phyloP scores from a whole-genome alignment of 1,284 basidiomycete genomes.

The Takashimella koratensis region DNA sequence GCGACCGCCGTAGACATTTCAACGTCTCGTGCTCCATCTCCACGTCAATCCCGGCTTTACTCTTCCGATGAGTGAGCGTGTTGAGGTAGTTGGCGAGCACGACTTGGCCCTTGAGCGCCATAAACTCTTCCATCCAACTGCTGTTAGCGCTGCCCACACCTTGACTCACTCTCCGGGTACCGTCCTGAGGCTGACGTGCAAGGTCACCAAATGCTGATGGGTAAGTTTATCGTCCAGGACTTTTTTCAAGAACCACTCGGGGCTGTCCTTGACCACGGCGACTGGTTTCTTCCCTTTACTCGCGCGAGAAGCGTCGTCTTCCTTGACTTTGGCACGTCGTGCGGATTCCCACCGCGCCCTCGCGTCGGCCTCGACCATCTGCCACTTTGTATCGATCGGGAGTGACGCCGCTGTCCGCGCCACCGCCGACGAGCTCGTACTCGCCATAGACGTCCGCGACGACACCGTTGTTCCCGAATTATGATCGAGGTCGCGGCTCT shows the following conservation, averaged over 20 bases:
- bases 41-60: conserved; percentile 64
- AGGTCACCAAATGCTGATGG: conserved; percentile 27
- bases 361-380: conserved; percentile 79
- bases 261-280: conserved; percentile 58
- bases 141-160: conserved; percentile 5
- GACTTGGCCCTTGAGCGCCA: conserved; percentile 72
- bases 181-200: conserved; percentile 58
- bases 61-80: conserved; percentile 52
- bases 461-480: conserved; percentile 7
- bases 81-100: conserved; percentile 77
- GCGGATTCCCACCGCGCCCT: conserved; percentile 73
- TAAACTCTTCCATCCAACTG: conserved; percentile 80
- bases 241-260: conserved; percentile 58
- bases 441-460: conserved; percentile 26
- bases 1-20: conserved; percentile 79
- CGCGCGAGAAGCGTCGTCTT: conserved; percentile 55
- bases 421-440: conserved; percentile 16
- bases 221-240: conserved; percentile 37
- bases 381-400: conserved; percentile 84
- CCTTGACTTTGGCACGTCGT: conserved; percentile 57
- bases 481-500: conserved; percentile 59
- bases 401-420: conserved; percentile 50
- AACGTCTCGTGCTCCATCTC: conserved; percentile 82
- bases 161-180: conserved; percentile 68
- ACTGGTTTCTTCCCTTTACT: conserved; percentile 52